Evolutionary conservation across 495 filamentous ascomycete genomes (phyloP), one percentile per base, ranked within the genome.

Genomic region (Penicillium dipodomyicola): DNA sequence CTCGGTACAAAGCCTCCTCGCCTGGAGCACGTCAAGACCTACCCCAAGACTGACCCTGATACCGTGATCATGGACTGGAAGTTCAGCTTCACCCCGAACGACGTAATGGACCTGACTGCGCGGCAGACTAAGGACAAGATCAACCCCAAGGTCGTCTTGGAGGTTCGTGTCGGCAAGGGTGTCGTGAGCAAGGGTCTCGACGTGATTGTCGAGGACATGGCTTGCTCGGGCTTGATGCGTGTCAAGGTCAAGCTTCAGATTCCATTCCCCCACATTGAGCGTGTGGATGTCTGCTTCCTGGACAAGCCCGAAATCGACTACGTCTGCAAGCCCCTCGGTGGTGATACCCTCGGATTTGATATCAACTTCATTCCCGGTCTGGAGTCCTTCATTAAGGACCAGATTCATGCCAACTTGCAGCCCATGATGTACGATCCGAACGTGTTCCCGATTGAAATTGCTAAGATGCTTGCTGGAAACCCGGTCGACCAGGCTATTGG

Each of bases 51-150:
- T 12, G 90, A 96, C 44, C 91, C 96, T 45, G 93, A 99, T 64
- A 88, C 88, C 52, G 89, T 99, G 41, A 82, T 97, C 52, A 99
- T 97, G 95, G 94, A 99, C 67, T 99, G 94, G 94, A 92, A 96
- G 62, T 97, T 99, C 74, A 97, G 92, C 76, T 99, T 99, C 72
- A 97, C 89, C 0, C 94, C 94, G 9, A 97, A 93, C 62, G 94
- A 99, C 70, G 88, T 81, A 10, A 84, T 88, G 57, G 94, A 99
- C 73, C 80, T 99, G 80, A 99, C 94, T 5, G 77, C 85, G 20
- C 85, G 87, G 43, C 94, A 99, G 66, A 69, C 95, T 61, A 94
- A 91, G 75, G 89, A 93, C 72, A 97, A 95, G 75, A 80, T 97
- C 69, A 97, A 99, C 69, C 94, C 94, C 59, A 99, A 97, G 74